Conservation (phyloP, 176 grass and related monocot species). For the Alopecurus myosuroides region DNA sequence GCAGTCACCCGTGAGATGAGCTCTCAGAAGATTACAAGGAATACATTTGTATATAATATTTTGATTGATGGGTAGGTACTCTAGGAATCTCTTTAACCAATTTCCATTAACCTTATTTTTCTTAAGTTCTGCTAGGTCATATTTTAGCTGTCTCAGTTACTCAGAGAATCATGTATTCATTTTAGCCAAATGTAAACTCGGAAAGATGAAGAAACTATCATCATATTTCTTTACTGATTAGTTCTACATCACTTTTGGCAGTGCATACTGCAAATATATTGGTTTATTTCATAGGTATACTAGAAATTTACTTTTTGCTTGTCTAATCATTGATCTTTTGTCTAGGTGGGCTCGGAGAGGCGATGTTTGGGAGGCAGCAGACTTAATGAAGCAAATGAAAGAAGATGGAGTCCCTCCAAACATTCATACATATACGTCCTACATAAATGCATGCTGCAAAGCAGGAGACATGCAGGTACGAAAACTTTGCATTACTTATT, state of each 20-base stretch:
- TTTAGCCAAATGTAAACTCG: constrained; percentile 1
- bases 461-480: constrained; percentile 88
- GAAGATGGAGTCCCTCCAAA: constrained; percentile 80
- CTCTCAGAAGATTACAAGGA: constrained; percentile 68
- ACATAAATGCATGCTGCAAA: constrained; percentile 96
- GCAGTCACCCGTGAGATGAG: constrained; percentile 89
- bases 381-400: constrained; percentile 98
- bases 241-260: background rate
- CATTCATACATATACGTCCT: constrained; percentile 96
- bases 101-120: constrained; percentile 21
- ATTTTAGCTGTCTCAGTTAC: background rate
- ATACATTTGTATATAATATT: constrained; percentile 96
- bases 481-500: background rate
- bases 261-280: background rate
- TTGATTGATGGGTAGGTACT: constrained; percentile 85
- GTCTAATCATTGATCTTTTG: constrained; percentile 10
- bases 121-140: background rate
- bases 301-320: constrained; percentile 8
- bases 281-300: background rate
- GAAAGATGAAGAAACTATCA: background rate
- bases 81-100: background rate
- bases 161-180: background rate
- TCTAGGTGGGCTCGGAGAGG: constrained; percentile 95
- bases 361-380: constrained; percentile 95
- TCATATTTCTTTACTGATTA: background rate